Percentiles rank a stretch among this genome's conserved stretches.
Evolutionary conservation across 179 eudicot genomes (phyloP).

Genomic region (Carnegiea gigantea): DNA sequence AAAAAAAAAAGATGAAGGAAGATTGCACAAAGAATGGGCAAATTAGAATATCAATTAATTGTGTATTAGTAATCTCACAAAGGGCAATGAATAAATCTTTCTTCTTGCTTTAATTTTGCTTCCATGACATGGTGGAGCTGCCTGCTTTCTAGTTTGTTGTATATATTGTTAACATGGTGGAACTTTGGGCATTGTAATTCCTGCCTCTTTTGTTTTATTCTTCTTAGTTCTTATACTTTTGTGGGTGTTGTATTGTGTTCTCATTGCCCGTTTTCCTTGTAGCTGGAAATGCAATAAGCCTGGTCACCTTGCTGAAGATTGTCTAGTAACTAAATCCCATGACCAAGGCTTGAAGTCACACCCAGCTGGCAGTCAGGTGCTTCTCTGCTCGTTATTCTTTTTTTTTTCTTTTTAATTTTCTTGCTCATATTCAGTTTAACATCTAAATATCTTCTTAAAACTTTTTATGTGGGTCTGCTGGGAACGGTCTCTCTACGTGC

Average conservation of each 20-base stretch:
- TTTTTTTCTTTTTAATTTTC: neutral
- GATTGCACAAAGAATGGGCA: neutral
- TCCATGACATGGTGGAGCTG: neutral
- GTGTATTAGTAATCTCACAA: neutral
- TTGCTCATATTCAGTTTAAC: neutral
- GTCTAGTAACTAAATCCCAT: conserved; percentile 45
- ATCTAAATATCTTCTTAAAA: too few relatives aligned
- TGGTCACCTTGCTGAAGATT: conserved; percentile 87
- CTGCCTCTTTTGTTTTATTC: neutral
- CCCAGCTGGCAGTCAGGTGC: conserved; percentile 42
- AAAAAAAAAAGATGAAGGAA: neutral
- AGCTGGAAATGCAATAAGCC: conserved; percentile 89
- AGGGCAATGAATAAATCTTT: neutral
- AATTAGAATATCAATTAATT: neutral
- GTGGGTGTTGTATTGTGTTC: neutral
- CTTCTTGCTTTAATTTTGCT: conserved; percentile 1
- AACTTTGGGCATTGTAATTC: neutral
- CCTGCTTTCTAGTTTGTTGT: neutral
- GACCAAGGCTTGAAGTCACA: conserved; percentile 28
- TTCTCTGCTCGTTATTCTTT: conserved; percentile 8
- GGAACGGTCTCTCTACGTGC: too few relatives aligned
- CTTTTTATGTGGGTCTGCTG: too few relatives aligned
- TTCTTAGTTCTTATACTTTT: neutral
- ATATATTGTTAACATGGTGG: neutral
- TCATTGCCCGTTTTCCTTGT: conserved; percentile 18